Evolutionary conservation across 2,329 filamentous ascomycete genomes (phyloP).

Genomic region (Penicillium digitatum): DNA sequence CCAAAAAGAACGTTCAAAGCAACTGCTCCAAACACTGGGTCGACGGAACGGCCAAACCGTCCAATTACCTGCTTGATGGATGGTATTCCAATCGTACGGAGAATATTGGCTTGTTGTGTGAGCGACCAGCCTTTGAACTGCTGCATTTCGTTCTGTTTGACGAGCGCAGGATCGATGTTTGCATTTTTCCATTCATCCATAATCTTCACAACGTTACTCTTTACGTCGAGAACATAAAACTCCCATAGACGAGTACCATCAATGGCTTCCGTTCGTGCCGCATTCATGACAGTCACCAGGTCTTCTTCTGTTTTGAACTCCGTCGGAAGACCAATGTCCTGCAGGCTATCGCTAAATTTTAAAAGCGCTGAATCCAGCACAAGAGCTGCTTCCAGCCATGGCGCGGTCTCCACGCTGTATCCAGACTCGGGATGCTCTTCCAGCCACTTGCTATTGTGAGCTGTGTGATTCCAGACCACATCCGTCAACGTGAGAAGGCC

Average conservation of each 20-base stretch:
- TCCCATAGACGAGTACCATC: conserved; percentile 81
- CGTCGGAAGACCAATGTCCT: conserved; percentile 68
- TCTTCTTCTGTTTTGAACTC: conserved; percentile 68
- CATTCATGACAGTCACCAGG: conserved; percentile 75
- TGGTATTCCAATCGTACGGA: conserved; percentile 65
- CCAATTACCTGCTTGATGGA: conserved; percentile 73
- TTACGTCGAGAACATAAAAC: conserved; percentile 80
- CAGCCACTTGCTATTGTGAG: conserved; percentile 91
- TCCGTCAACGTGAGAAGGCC: conserved; percentile 86
- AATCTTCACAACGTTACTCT: conserved; percentile 64
- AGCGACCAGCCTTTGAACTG: conserved; percentile 53
- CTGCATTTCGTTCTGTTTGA: conserved; percentile 38
- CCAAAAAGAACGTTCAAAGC: conserved; percentile 67
- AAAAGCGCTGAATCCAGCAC: conserved; percentile 75
- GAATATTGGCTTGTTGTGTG: conserved; percentile 55
- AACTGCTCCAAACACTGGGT: conserved; percentile 66
- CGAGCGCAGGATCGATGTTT: conserved; percentile 11
- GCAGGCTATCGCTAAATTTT: conserved; percentile 59
- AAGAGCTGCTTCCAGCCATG: conserved; percentile 63
- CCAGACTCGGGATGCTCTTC: conserved; percentile 91
- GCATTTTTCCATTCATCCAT: conserved; percentile 65
- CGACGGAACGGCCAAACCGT: conserved; percentile 67
- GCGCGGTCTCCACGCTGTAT: conserved; percentile 89
- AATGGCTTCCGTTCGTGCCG: conserved; percentile 75
- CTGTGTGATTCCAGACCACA: conserved; percentile 97